Conservation (phyloP, 805 yeast species). For the Sporopachydermia lactativora region DNA sequence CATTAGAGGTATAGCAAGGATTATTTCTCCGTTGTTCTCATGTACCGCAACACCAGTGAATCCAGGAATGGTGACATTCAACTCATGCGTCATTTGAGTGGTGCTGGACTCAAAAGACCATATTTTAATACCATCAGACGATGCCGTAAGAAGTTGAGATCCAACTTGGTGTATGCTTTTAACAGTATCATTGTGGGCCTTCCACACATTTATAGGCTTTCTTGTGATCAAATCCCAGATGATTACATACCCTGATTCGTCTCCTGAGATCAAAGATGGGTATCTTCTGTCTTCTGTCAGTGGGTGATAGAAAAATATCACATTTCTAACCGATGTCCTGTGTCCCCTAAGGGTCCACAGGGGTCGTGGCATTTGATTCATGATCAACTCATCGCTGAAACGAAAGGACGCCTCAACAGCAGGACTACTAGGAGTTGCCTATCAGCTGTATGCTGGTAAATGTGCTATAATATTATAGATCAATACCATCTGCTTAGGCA, state of each 20-base stretch:
- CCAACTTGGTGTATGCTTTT: background rate
- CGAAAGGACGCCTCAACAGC: too few relatives aligned
- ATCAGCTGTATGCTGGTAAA: too few relatives aligned
- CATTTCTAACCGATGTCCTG: background rate
- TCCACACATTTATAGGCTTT: background rate
- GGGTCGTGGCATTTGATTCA: background rate
- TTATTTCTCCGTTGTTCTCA: background rate
- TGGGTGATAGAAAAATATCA: background rate
- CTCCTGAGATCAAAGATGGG: background rate
- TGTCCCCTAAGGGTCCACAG: background rate
- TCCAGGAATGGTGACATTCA: background rate
- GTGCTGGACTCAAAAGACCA: background rate
- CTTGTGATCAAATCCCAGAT: background rate
- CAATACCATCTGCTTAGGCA: too few relatives aligned
- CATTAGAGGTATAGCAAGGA: background rate
- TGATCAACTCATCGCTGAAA: too few relatives aligned
- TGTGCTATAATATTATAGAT: too few relatives aligned
- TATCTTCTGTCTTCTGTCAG: background rate
- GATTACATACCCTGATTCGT: background rate
- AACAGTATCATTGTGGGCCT: background rate
- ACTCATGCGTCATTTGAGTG: background rate
- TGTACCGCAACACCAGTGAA: background rate
- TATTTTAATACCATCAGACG: background rate
- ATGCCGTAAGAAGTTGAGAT: background rate
- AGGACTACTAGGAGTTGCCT: too few relatives aligned